Evolutionary conservation across 192 early-diverging fungal genomes (phyloP).

Genomic region (Obelidium mucronatum): DNA sequence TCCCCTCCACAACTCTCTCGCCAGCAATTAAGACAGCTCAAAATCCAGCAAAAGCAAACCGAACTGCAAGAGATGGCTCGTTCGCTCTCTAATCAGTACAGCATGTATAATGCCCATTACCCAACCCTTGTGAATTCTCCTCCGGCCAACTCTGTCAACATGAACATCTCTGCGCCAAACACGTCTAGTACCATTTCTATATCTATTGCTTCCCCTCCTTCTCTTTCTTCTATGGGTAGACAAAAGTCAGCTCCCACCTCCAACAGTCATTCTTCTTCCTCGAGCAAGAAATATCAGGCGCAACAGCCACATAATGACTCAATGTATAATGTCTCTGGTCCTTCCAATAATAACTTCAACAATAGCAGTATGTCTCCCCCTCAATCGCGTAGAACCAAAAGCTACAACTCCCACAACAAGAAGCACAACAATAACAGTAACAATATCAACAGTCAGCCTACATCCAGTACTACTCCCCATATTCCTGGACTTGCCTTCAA

Average conservation of each 20-base stretch:
- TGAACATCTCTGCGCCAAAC: too few relatives aligned
- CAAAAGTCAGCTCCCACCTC: not conserved
- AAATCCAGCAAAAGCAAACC: slow-evolving; percentile 29
- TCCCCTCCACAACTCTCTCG: slow-evolving; percentile 28
- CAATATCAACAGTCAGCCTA: too few relatives aligned
- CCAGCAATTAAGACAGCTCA: slow-evolving; percentile 22
- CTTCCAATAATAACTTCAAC: not conserved
- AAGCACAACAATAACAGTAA: too few relatives aligned
- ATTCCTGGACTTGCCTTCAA: too few relatives aligned
- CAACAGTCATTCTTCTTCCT: not conserved
- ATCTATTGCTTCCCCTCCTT: not conserved
- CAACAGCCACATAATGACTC: not conserved
- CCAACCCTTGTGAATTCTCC: too few relatives aligned
- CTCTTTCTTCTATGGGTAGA: not conserved
- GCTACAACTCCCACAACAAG: not conserved
- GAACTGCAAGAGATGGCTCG: slow-evolving; percentile 35
- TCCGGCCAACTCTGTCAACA: too few relatives aligned
- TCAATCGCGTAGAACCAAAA: not conserved
- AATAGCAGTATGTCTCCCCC: not conserved
- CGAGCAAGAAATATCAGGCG: not conserved
- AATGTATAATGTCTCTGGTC: not conserved
- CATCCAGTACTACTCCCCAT: too few relatives aligned
- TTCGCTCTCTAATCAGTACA: slow-evolving; percentile 14
- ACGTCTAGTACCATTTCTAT: too few relatives aligned
- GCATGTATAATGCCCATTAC: too few relatives aligned